Evolutionary conservation across 768 basidiomycete genomes (phyloP).

Genomic region (Podaxis sp.): DNA sequence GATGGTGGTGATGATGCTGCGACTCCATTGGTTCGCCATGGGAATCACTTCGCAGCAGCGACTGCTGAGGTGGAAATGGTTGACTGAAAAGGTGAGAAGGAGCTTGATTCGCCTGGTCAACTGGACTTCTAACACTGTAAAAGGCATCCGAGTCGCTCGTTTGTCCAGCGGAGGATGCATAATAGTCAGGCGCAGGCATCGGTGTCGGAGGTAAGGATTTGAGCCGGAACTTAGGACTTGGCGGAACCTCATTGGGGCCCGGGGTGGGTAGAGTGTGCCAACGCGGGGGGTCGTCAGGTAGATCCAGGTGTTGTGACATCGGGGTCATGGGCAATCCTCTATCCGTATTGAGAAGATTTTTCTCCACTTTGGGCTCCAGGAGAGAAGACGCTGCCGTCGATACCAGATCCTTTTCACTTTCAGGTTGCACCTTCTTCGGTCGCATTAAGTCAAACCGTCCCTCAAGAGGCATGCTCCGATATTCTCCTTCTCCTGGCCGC

Average conservation of each 20-base stretch:
- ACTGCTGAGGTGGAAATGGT: slow-evolving; percentile 9
- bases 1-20: slow-evolving; percentile 1
- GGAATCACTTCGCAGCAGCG: background rate
- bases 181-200: slow-evolving; percentile 21
- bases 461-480: slow-evolving; percentile 79
- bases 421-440: slow-evolving; percentile 30
- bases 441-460: slow-evolving; percentile 89
- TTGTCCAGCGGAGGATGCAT: slow-evolving; percentile 13
- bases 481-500: slow-evolving; percentile 59
- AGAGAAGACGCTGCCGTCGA: slow-evolving; percentile 20
- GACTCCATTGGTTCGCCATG: background rate
- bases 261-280: slow-evolving; percentile 62
- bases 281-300: slow-evolving; percentile 32
- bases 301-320: slow-evolving; percentile 25
- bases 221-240: slow-evolving; percentile 51
- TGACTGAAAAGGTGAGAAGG: slow-evolving; percentile 18
- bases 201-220: slow-evolving; percentile 52
- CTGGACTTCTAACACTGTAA: background rate
- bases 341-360: slow-evolving; percentile 5
- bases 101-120: background rate
- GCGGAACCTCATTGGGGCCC: slow-evolving; percentile 57
- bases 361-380: slow-evolving; percentile 5
- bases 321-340: slow-evolving; percentile 37
- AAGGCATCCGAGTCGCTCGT: slow-evolving; percentile 13
- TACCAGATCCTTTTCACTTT: slow-evolving; percentile 9